Conservation (phyloP, 257 asterid genomes). For the Lycium ferocissimum region DNA sequence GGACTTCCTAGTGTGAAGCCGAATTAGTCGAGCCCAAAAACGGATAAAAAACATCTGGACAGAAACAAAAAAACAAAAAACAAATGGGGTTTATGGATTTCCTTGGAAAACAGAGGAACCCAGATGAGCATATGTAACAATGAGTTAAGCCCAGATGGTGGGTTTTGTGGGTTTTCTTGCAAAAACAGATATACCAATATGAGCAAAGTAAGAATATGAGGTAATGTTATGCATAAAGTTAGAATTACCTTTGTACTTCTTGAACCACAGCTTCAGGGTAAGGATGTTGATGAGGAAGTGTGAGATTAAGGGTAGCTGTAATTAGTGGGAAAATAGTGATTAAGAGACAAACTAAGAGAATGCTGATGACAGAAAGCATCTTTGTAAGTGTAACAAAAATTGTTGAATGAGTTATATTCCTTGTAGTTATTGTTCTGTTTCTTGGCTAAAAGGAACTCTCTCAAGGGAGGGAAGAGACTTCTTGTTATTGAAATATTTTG, state of each 20-base stretch:
- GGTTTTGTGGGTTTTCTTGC: not conserved
- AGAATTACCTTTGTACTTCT: conserved; percentile 68
- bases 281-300: conserved; percentile 92
- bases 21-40: not conserved
- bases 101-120: conserved; percentile 24
- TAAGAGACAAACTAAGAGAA: conserved; percentile 56
- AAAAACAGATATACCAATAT: not conserved
- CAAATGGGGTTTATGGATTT: not conserved
- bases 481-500: conserved; percentile 41
- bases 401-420: conserved; percentile 35
- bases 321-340: conserved; percentile 13
- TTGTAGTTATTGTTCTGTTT: conserved; percentile 35
- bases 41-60: not conserved
- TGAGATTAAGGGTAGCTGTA: conserved; percentile 60
- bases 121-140: conserved; percentile 17
- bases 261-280: conserved; percentile 83
- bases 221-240: not conserved
- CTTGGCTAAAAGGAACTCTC: conserved; percentile 44
- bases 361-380: conserved; percentile 59
- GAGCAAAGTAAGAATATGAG: not conserved
- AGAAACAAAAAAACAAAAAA: not conserved
- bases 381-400: conserved; percentile 37
- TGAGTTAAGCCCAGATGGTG: conserved; percentile 35
- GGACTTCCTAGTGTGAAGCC: not conserved
- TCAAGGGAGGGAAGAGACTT: conserved; percentile 51